Evolutionary conservation across 345 rosid genomes (phyloP).

Genomic region (Arabis hirsuta): DNA sequence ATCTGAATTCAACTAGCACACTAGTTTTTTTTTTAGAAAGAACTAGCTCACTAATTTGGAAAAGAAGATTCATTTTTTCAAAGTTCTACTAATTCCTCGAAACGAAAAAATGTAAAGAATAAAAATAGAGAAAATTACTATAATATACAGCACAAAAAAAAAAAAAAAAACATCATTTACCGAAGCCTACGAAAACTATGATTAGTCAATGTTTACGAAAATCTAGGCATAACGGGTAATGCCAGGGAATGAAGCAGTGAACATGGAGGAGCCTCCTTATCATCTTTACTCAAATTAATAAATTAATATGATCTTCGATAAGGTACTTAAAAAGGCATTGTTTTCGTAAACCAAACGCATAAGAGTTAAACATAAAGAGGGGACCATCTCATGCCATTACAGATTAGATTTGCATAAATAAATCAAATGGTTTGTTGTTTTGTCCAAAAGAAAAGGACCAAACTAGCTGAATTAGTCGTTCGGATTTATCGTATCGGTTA

Average conservation of each 20-base stretch:
- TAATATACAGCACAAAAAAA: neutral
- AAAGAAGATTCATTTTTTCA: neutral
- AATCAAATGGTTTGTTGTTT: neutral
- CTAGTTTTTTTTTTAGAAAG: too few relatives aligned
- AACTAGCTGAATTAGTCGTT: slow-evolving; percentile 5
- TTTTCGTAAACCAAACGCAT: slow-evolving; percentile 20
- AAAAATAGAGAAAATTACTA: too few relatives aligned
- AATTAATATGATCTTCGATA: neutral
- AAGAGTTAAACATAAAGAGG: neutral
- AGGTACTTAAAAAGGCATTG: slow-evolving; percentile 7
- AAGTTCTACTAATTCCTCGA: neutral
- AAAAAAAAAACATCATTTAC: neutral
- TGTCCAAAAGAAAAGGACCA: neutral
- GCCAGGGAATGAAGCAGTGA: slow-evolving; percentile 37
- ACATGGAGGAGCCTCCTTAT: slow-evolving; percentile 42
- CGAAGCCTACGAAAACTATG: slow-evolving; percentile 2
- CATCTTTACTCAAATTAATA: slow-evolving; percentile 17
- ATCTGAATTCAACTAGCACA: neutral
- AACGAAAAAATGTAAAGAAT: neutral
- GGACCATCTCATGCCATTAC: slow-evolving; percentile 15
- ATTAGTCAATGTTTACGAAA: slow-evolving; percentile 40
- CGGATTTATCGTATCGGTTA: neutral
- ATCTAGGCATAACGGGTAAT: slow-evolving; percentile 32
- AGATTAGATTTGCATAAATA: neutral
- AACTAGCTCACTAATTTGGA: neutral